Evolutionary conservation across 106 monocot genomes (phyloP).

Genomic region (Dioscorea zingiberensis): DNA sequence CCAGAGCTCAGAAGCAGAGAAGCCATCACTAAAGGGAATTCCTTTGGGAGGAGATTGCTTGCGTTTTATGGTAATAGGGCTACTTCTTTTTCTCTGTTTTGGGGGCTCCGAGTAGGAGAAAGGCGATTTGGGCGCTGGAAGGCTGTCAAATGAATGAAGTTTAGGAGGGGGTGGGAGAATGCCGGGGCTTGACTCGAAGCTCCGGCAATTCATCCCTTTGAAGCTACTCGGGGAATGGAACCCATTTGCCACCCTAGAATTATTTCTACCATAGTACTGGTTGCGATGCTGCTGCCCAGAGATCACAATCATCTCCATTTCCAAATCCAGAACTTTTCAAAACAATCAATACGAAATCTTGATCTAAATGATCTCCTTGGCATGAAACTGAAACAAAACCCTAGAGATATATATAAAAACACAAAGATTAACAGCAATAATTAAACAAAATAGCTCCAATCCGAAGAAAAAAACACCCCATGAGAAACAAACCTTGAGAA

Average conservation of each 20-base stretch:
- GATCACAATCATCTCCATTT: slow-evolving; percentile 31
- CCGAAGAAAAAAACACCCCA: not conserved
- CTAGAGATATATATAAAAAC: not conserved
- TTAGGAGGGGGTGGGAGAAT: slow-evolving; percentile 14
- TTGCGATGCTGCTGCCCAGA: slow-evolving; percentile 21
- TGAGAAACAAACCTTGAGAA: not conserved
- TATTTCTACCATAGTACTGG: slow-evolving; percentile 12
- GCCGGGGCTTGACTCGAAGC: slow-evolving; percentile 20
- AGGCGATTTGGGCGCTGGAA: slow-evolving; percentile 3
- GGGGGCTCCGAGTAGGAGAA: slow-evolving; percentile 27
- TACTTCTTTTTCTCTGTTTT: slow-evolving; percentile 25
- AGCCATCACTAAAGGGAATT: slow-evolving; percentile 11
- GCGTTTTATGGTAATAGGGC: slow-evolving; percentile 29
- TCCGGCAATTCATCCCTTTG: slow-evolving; percentile 32
- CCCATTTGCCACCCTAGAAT: slow-evolving; percentile 12
- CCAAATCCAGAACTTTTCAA: not conserved
- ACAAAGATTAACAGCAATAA: not conserved
- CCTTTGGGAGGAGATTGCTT: slow-evolving; percentile 5
- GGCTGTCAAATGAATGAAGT: slow-evolving; percentile 1
- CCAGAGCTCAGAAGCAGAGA: slow-evolving; percentile 44
- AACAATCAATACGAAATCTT: not conserved
- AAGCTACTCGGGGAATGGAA: slow-evolving; percentile 18
- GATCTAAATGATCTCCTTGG: not conserved
- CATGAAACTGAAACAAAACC: not conserved
- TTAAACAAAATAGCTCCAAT: not conserved